Evolutionary conservation across 768 basidiomycete genomes (phyloP).

Genomic region (Serendipita sp.): DNA sequence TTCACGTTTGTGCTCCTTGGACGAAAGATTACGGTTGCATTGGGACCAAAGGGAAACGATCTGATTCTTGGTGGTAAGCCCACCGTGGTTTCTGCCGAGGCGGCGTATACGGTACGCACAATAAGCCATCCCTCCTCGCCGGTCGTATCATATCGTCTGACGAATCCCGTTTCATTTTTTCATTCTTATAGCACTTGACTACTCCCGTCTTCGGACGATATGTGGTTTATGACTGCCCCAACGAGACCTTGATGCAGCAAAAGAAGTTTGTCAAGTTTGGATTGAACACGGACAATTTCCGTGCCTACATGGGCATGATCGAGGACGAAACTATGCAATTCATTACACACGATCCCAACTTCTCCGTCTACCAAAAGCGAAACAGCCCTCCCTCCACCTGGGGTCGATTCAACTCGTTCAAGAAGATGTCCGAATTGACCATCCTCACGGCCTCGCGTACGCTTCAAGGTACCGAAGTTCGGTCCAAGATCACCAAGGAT

Average conservation of each 20-base stretch:
- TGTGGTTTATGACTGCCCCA: slow-evolving; percentile 95
- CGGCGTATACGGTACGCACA: slow-evolving; percentile 69
- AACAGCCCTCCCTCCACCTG: slow-evolving; percentile 56
- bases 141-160: slow-evolving; percentile 9
- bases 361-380: slow-evolving; percentile 36
- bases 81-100: slow-evolving; percentile 84
- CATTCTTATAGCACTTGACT: slow-evolving; percentile 52
- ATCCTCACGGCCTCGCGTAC: slow-evolving; percentile 91
- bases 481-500: slow-evolving; percentile 56
- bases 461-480: slow-evolving; percentile 84
- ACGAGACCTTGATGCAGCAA: slow-evolving; percentile 95
- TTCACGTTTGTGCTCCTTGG: slow-evolving; percentile 92
- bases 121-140: not conserved
- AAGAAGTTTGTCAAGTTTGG: slow-evolving; percentile 98
- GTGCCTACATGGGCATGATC: slow-evolving; percentile 50
- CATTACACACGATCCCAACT: slow-evolving; percentile 46
- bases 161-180: too few species aligned
- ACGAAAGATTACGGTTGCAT: slow-evolving; percentile 75
- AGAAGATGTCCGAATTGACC: slow-evolving; percentile 71
- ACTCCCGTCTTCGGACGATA: slow-evolving; percentile 95
- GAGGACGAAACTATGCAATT: slow-evolving; percentile 47
- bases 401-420: slow-evolving; percentile 60
- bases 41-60: slow-evolving; percentile 87
- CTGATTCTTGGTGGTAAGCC: slow-evolving; percentile 90
- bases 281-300: slow-evolving; percentile 80